A percentile compares a stretch with the other conserved stretches of the same genome.
Conservation (phyloP, 108 stramenopile species). For the Cyclotella cryptica region DNA sequence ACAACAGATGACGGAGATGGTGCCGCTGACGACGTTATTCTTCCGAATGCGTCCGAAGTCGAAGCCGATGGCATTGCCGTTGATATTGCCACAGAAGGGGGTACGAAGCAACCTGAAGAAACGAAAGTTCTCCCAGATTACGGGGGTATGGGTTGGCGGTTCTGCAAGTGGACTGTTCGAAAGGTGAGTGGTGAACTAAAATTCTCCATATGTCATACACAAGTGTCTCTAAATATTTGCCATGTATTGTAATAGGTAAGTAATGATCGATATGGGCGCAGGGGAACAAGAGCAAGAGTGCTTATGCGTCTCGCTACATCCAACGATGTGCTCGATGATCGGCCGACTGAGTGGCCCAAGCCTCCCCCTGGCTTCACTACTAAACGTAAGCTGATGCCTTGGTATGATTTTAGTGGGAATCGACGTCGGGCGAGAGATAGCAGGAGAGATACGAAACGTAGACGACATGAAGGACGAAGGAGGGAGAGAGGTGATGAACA, state of each 20-base stretch:
- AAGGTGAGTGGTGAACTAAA: conserved; percentile 53
- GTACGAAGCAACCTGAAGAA: conserved; percentile 7
- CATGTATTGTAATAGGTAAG: conserved; percentile 37
- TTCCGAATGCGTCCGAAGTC: conserved; percentile 19
- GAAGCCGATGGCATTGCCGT: conserved; percentile 12
- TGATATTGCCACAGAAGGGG: background rate
- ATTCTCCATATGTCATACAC: background rate
- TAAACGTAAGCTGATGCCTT: conserved; percentile 71
- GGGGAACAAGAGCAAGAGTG: conserved; percentile 71
- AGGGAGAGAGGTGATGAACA: conserved; percentile 11
- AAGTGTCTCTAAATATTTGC: background rate
- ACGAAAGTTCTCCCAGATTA: conserved; percentile 55
- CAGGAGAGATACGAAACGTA: conserved; percentile 33
- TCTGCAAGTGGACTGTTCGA: conserved; percentile 72
- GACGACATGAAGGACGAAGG: conserved; percentile 40
- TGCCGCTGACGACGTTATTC: conserved; percentile 11
- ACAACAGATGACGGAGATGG: conserved; percentile 10
- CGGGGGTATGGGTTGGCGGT: conserved; percentile 79
- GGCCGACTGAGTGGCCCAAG: conserved; percentile 77
- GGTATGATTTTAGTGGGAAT: conserved; percentile 60
- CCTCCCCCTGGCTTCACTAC: conserved; percentile 81
- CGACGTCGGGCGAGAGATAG: background rate
- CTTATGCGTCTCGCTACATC: conserved; percentile 76
- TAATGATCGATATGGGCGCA: conserved; percentile 75
- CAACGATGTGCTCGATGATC: conserved; percentile 72